Base-by-base conservation (phyloP, 441 rosid species). In the Capsella rubella region DNA sequence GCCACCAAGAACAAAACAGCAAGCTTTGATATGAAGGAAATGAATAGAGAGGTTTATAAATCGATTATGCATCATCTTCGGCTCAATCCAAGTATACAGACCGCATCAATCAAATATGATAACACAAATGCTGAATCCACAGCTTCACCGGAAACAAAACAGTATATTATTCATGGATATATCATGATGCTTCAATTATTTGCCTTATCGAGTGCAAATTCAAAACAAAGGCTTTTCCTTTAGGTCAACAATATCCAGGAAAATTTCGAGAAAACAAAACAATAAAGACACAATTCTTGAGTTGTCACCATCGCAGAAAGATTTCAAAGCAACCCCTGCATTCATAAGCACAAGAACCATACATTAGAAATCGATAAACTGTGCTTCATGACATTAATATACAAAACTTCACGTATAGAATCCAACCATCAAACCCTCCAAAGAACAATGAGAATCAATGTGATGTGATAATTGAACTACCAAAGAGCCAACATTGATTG, bases 91-190 rank as follows among this genome's bases (percentile, higher is more conserved):
- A 46, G 40, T 3, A 27, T 35, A 21, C 25, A 32, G 35, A 32
- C 35, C 53, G 0, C 9, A 39, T 50, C 51, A 7, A 14, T 51
- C 46, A 59, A 42, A 15, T 2, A 40, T 4, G 47, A 50, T 7
- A 42, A 58, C 35, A 75, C 14, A 45, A 43, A 46, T 12, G 59
- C 45, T 28, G 72, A 58, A 67, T 29, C 37, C 61, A 67, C 11
- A 51, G 57, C 15, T 59, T 65, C 15, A 42, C 2, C 4, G 21
- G 35, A 32, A 28, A 5, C 1, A 15, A 59, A 35, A 69, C 16
- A 46, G 71, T 46, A 46, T 28, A 63, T 76, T 69, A 69, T 76
- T 76, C 60, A 63, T 76, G 59, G 39, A 75, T 75, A 61, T 61
- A 61, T 61, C 58, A 73, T 34, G 58, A 61, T 61, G 52, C 27